Percentiles rank a stretch among this genome's conserved stretches.
Evolutionary conservation across 805 yeast species (phyloP).

Genomic region (Starmerella bombicola): DNA sequence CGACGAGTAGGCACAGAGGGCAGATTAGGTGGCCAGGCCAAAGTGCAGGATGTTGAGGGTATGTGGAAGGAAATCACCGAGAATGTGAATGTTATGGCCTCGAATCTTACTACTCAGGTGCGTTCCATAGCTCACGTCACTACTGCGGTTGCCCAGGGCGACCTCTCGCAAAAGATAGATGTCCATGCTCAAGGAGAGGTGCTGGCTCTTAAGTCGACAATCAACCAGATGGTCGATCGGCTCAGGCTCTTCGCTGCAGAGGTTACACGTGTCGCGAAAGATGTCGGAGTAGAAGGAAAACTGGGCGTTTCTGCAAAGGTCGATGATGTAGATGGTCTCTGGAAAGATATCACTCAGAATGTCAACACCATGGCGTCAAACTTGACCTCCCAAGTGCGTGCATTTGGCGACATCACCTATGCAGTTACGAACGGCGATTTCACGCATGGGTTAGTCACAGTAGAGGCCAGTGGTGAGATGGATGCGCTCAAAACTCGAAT

Average conservation of each 20-base stretch:
- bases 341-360: conserved; percentile 85
- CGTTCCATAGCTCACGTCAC: conserved; percentile 83
- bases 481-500: conserved; percentile 42
- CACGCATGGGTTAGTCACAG: conserved; percentile 69
- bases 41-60: conserved; percentile 68
- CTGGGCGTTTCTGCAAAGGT: conserved; percentile 88
- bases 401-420: conserved; percentile 85
- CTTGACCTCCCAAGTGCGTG: conserved; percentile 82
- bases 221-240: conserved; percentile 87
- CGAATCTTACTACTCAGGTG: conserved; percentile 75
- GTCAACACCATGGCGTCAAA: conserved; percentile 93
- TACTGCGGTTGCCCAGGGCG: conserved; percentile 86
- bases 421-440: conserved; percentile 92
- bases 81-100: conserved; percentile 79
- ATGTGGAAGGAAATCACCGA: conserved; percentile 78
- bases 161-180: conserved; percentile 68
- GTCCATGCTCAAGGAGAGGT: conserved; percentile 89
- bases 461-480: conserved; percentile 89
- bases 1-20: conserved; percentile 85
- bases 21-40: conserved; percentile 77
- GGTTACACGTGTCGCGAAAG: conserved; percentile 80
- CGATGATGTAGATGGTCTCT: conserved; percentile 76
- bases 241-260: conserved; percentile 78
- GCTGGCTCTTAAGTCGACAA: conserved; percentile 70
- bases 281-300: conserved; percentile 88